phyloP scores from a whole-genome alignment of 2,329 filamentous ascomycete species.

The Aspergillus sp. region DNA sequence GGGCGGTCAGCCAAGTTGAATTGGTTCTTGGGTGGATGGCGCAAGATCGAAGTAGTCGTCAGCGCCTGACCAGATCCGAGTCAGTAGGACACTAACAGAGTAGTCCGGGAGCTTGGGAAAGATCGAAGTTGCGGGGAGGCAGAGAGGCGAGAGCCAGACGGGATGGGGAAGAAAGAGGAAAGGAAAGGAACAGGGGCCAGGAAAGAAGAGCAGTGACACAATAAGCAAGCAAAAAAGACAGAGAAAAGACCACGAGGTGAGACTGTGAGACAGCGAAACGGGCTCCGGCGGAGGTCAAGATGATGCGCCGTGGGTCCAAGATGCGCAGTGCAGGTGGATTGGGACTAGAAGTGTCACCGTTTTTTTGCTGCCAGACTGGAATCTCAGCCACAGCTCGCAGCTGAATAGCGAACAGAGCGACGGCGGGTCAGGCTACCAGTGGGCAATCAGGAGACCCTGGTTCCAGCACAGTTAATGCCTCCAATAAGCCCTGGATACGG shows the following conservation, averaged over 20 bases:
- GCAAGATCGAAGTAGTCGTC: conserved; percentile 6
- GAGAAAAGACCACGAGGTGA: conserved; percentile 15
- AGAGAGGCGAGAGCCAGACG: background rate
- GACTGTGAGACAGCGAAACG: conserved; percentile 1
- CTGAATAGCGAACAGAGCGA: background rate
- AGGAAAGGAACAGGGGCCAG: conserved; percentile 2
- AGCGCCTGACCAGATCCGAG: conserved; percentile 9
- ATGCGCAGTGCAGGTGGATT: background rate
- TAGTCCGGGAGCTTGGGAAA: background rate
- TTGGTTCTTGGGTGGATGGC: conserved; percentile 2
- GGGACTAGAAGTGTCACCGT: background rate
- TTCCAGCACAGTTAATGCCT: background rate
- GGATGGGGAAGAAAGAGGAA: conserved; percentile 2
- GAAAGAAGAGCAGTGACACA: conserved; percentile 10
- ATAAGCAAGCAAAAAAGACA: conserved; percentile 13
- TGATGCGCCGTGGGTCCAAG: conserved; percentile 8
- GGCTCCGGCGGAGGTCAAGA: background rate
- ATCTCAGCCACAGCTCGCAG: background rate
- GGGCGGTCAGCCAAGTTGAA: conserved; percentile 4
- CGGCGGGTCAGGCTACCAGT: too few relatives aligned
- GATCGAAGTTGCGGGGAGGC: background rate
- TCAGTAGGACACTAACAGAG: conserved; percentile 9
- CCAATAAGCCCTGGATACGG: too few relatives aligned
- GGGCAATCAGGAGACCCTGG: background rate
- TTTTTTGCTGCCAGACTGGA: background rate